Percentiles rank a stretch among this genome's conserved stretches.
Conservation (phyloP, 1,284 basidiomycete genomes). For the Melampsora abietis-canadensis region DNA sequence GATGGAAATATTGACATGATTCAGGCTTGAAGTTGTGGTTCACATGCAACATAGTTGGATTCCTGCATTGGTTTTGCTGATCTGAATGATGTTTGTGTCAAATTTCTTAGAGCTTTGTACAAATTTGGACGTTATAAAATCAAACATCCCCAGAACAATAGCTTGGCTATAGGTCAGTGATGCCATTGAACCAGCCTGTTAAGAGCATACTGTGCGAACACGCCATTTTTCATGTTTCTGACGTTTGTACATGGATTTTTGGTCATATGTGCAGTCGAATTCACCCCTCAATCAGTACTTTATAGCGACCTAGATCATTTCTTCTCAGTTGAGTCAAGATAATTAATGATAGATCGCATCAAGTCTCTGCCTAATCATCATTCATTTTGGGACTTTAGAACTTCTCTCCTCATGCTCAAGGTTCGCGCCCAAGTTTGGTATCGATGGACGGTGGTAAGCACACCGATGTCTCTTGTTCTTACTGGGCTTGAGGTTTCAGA, state of each 20-base stretch:
- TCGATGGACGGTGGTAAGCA: conserved; percentile 57
- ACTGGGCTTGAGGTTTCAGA: too few relatives aligned
- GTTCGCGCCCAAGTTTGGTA: conserved; percentile 55
- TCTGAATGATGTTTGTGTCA: not conserved
- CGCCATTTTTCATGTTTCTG: conserved; percentile 57
- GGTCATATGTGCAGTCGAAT: conserved; percentile 55
- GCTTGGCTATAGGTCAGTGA: conserved; percentile 58
- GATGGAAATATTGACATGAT: not conserved
- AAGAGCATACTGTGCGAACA: conserved; percentile 58
- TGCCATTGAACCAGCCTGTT: conserved; percentile 53
- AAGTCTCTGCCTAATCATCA: not conserved
- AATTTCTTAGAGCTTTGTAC: conserved; percentile 23
- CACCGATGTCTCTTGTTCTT: not conserved
- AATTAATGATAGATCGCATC: conserved; percentile 48
- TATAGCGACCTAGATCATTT: conserved; percentile 59
- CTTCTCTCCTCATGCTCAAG: conserved; percentile 46
- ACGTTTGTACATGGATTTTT: not conserved
- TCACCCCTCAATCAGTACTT: conserved; percentile 58
- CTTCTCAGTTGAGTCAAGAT: conserved; percentile 55
- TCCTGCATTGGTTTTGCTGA: not conserved
- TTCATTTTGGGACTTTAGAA: not conserved
- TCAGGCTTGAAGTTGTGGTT: not conserved
- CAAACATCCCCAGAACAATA: conserved; percentile 50
- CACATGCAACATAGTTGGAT: not conserved
- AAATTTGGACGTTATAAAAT: conserved; percentile 34